Conservation (phyloP, 2,329 filamentous ascomycete species). For the Capronia americana region DNA sequence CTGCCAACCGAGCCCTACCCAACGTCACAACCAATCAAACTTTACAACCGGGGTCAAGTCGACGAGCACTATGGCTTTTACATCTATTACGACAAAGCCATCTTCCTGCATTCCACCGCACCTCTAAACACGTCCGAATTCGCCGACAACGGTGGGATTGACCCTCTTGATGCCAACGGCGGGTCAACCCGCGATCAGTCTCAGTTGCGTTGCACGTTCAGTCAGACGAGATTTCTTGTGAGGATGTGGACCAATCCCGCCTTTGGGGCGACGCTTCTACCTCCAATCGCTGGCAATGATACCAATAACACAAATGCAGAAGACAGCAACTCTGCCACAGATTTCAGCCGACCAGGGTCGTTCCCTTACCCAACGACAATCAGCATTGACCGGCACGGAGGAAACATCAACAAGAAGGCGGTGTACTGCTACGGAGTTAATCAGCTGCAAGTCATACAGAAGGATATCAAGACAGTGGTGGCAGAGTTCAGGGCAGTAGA, state of each 20-base stretch:
- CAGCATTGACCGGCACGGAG: conserved; percentile 66
- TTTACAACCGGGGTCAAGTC: conserved; percentile 80
- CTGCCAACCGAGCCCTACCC: conserved; percentile 65
- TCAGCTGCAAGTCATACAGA: conserved; percentile 53
- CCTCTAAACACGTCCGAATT: conserved; percentile 29
- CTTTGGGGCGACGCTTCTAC: conserved; percentile 43
- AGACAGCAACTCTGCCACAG: conserved; percentile 48
- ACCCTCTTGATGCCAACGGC: conserved; percentile 55
- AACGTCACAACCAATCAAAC: conserved; percentile 74
- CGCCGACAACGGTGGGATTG: conserved; percentile 41
- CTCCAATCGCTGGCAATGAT: conserved; percentile 24
- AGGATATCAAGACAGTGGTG: conserved; percentile 54
- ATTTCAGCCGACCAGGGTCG: conserved; percentile 60
- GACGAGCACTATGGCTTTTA: conserved; percentile 96
- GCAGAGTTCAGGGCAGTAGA: conserved; percentile 60
- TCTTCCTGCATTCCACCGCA: conserved; percentile 66
- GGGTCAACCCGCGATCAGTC: conserved; percentile 57
- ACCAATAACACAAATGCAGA: conserved; percentile 30
- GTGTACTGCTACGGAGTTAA: conserved; percentile 67
- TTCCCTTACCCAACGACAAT: conserved; percentile 68
- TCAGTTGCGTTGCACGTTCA: conserved; percentile 62
- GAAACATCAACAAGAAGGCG: conserved; percentile 59
- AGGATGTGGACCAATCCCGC: conserved; percentile 66
- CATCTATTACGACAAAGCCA: conserved; percentile 84
- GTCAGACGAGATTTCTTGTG: conserved; percentile 66